Percentiles rank a stretch among this genome's conserved stretches.
Evolutionary conservation across 305 asterid genomes (phyloP).

Genomic region (Fraxinus baroniana): DNA sequence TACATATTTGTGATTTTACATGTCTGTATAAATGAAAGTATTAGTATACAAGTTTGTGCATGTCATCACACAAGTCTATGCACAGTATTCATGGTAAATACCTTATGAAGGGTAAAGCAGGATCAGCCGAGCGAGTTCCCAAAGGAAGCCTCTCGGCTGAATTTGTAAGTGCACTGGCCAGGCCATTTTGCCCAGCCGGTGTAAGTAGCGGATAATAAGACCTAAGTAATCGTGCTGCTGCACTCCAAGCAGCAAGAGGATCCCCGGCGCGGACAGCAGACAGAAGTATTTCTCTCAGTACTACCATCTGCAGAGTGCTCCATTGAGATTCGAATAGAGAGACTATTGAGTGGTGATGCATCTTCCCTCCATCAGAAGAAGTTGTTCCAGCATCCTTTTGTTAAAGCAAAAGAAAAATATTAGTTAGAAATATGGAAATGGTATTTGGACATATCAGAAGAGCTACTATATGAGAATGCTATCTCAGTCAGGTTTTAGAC

Average conservation of each 20-base stretch:
- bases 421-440: constrained; percentile 19
- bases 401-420: constrained; percentile 22
- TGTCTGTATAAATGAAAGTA: neutral
- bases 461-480: constrained; percentile 5
- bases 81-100: constrained; percentile 28
- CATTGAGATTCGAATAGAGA: constrained; percentile 93
- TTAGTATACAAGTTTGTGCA: neutral
- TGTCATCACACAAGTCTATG: neutral
- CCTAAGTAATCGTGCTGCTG: constrained; percentile 95
- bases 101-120: constrained; percentile 97
- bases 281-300: constrained; percentile 87
- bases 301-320: constrained; percentile 99
- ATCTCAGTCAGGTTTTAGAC: constrained; percentile 12
- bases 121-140: constrained; percentile 92
- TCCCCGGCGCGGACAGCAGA: constrained; percentile 98
- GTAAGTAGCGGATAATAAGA: constrained; percentile 96
- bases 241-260: constrained; percentile 99
- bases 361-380: constrained; percentile 70
- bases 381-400: constrained; percentile 57
- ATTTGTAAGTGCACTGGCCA: constrained; percentile 79
- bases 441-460: constrained; percentile 17
- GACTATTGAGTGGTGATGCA: constrained; percentile 75
- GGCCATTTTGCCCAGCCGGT: constrained; percentile 96
- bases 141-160: constrained; percentile 92
- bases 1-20: neutral